These are phyloP conservation scores for Gigaspora rosea DNA, from an alignment of 192 early-diverging fungal genomes.

Conservation along the genomic window DNA sequence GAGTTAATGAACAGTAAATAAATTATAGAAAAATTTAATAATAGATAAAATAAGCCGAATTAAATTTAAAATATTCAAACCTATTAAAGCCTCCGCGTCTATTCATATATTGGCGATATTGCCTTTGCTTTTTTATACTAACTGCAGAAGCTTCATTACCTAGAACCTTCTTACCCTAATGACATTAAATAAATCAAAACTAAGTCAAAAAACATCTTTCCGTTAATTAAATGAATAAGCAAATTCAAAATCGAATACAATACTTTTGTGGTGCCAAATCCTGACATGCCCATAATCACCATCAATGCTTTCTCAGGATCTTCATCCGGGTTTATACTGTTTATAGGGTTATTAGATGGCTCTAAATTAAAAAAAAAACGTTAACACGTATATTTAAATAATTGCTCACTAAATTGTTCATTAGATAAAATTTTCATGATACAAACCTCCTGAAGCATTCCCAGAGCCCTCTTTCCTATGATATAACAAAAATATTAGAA, in stretches of 20 bases:
- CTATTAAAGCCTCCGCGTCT: constrained; percentile 87
- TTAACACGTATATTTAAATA: neutral
- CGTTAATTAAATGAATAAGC: neutral
- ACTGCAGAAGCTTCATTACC: constrained; percentile 74
- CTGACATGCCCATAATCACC: constrained; percentile 84
- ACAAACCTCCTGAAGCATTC: neutral
- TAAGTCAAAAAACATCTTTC: neutral
- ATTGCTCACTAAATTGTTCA: neutral
- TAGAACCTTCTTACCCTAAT: constrained; percentile 72
- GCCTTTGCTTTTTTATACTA: constrained; percentile 82
- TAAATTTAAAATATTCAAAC: constrained; percentile 31
- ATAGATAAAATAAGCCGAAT: neutral
- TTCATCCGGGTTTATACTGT: constrained; percentile 48
- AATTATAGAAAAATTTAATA: neutral
- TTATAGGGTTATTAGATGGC: constrained; percentile 27
- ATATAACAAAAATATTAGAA: neutral
- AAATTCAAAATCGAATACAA: neutral
- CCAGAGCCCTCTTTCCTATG: neutral
- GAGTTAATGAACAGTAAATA: neutral
- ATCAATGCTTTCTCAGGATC: constrained; percentile 77
- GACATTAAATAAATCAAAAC: neutral
- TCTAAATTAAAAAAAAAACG: neutral
- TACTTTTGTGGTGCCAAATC: constrained; percentile 87
- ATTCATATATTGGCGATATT: constrained; percentile 95
- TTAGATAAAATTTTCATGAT: neutral